Base-by-base conservation (phyloP, 2,329 filamentous ascomycete genomes). In the Xylaria sp. region DNA sequence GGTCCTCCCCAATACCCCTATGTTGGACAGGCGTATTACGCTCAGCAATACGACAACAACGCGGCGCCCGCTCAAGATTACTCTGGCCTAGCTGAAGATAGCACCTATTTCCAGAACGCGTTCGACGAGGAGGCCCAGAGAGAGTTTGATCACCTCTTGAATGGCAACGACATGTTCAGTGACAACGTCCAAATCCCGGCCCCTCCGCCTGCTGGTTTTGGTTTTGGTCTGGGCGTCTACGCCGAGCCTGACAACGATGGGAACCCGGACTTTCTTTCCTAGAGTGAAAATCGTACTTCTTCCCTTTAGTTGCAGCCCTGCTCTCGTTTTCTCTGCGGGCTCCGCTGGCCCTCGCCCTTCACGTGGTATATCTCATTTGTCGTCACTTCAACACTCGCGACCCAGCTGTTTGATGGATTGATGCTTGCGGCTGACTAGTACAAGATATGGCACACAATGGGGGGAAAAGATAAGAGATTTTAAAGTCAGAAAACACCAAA, bases 91-190 rank as follows among this genome's bases (percentile, higher is more conserved):
- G 54, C 5, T 20, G 28, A 10, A 4, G 13, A 15, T 15, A 38
- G 6, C 51, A 38, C 31, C 11, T 4, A 38, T 38, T 10, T 15
- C n/a, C n/a, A 23, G 31, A 23, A 7, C 15, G n/a, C 5, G 9
- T 56, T 56, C 28, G 17, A 54, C 51, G 28, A 33, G 28, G 17
- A 54, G n/a, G 46, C 46, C 5, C 56, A 58, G 38, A 44, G 13
- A n/a, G 1, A 13, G 0, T 59, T 6, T 17, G 40, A 59, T 7
- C 6, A 59, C 3, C 17, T 17, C 23, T 44, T 46, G 9, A 7
- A 11, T 15, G 26, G 11, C 23, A 33, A 46, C 40, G 9, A 20
- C 15, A 46, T 46, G 56, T 33, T 59, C 56, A 42, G 13, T 10
- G 56, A 20, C 9, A 20, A 59, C 17, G 20, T 20, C 6, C 54